Evolutionary conservation across 2,329 filamentous ascomycete species (phyloP).

Genomic region (Monilinia fructigena): DNA sequence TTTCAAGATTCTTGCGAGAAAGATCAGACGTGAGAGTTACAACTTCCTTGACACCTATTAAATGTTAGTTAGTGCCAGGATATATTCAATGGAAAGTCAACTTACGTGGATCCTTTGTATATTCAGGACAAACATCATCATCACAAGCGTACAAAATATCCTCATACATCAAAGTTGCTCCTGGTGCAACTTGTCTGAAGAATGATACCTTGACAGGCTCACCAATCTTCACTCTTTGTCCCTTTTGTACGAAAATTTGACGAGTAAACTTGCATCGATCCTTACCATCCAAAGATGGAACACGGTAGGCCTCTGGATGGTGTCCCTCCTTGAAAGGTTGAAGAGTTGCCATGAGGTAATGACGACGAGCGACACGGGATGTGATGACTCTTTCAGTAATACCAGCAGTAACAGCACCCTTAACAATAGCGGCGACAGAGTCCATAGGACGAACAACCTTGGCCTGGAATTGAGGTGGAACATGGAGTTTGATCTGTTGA

Average conservation of each 20-base stretch:
- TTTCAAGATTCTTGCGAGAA: slow-evolving; percentile 96
- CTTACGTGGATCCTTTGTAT: slow-evolving; percentile 98
- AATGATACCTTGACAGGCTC: slow-evolving; percentile 99
- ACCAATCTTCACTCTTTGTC: slow-evolving; percentile 97
- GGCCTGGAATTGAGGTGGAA: slow-evolving; percentile 95
- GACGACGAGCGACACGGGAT: slow-evolving; percentile 91
- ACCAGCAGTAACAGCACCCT: slow-evolving; percentile 94
- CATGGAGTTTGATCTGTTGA: slow-evolving; percentile 98
- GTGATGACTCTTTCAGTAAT: slow-evolving; percentile 97
- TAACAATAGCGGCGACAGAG: slow-evolving; percentile 96
- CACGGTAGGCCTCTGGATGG: slow-evolving; percentile 96
- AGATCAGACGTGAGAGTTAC: slow-evolving; percentile 96
- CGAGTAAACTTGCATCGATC: slow-evolving; percentile 98
- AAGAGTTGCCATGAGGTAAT: slow-evolving; percentile 98
- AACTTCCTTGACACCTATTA: slow-evolving; percentile 92
- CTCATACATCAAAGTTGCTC: slow-evolving; percentile 98
- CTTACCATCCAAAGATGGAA: slow-evolving; percentile 93
- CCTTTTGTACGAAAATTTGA: slow-evolving; percentile 98
- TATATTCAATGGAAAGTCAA: slow-evolving; percentile 38
- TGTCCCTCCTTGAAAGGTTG: slow-evolving; percentile 99
- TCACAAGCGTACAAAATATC: slow-evolving; percentile 97
- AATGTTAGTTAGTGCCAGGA: slow-evolving; percentile 34
- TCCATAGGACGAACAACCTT: slow-evolving; percentile 99
- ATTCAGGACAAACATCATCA: slow-evolving; percentile 96
- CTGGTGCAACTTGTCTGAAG: slow-evolving; percentile 95